Conservation (phyloP, 129 eudicot species). For the Chrysanthemum lavandulifolium region DNA sequence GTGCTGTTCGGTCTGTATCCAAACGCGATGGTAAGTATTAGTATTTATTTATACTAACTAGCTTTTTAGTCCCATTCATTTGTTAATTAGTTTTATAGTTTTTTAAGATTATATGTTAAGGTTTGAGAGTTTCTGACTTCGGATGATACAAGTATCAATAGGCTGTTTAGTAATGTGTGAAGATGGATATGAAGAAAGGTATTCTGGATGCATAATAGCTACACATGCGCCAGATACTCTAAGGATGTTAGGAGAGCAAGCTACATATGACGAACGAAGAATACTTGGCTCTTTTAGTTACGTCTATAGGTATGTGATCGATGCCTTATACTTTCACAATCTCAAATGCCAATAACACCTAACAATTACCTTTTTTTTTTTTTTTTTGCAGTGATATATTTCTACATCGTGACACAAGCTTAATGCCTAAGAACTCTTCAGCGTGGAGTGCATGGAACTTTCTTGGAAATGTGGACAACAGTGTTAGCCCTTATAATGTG, state of each 20-base stretch:
- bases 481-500: slow-evolving; percentile 39
- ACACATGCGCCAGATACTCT: slow-evolving; percentile 94
- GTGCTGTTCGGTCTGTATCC: slow-evolving; percentile 50
- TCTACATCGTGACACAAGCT: slow-evolving; percentile 75
- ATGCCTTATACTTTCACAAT: neutral
- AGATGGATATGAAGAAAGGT: slow-evolving; percentile 65
- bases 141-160: slow-evolving; percentile 29
- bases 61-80: neutral
- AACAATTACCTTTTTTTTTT: neutral
- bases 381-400: slow-evolving; percentile 81
- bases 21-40: slow-evolving; percentile 43
- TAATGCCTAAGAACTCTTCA: slow-evolving; percentile 87
- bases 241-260: slow-evolving; percentile 69
- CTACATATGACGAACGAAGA: slow-evolving; percentile 70
- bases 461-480: slow-evolving; percentile 62
- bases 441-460: slow-evolving; percentile 99
- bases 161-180: slow-evolving; percentile 46
- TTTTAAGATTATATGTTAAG: neutral
- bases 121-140: neutral
- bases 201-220: slow-evolving; percentile 73
- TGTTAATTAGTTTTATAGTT: neutral
- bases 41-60: neutral
- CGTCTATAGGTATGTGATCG: slow-evolving; percentile 62
- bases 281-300: slow-evolving; percentile 89
- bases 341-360: slow-evolving; percentile 24